Percentiles rank a stretch among this genome's conserved stretches.
phyloP scores from a whole-genome alignment of 108 stramenopile species.

The Nitzschia sp. region DNA sequence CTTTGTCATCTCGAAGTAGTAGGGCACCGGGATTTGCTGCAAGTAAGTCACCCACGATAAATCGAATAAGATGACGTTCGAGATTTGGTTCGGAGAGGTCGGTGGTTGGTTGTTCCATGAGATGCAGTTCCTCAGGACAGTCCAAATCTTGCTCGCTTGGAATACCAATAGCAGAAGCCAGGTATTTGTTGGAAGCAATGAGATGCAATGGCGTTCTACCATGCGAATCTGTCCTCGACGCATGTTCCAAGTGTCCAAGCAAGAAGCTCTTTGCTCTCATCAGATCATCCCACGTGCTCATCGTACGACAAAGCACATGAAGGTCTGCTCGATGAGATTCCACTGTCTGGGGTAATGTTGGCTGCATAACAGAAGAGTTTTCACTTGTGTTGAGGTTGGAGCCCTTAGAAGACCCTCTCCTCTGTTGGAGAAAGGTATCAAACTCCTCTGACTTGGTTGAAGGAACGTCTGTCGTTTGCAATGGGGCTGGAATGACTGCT shows the following conservation, averaged over 20 bases:
- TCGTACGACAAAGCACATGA: conserved; percentile 20
- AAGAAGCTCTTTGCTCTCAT: conserved; percentile 20
- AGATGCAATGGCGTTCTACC: conserved; percentile 45
- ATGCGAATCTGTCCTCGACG: conserved; percentile 27
- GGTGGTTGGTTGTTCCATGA: conserved; percentile 18
- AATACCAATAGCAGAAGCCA: conserved; percentile 24
- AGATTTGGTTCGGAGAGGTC: conserved; percentile 6
- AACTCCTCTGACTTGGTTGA: conserved; percentile 1
- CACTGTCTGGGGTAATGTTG: not conserved
- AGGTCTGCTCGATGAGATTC: conserved; percentile 8
- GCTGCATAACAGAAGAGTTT: not conserved
- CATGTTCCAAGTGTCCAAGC: conserved; percentile 18
- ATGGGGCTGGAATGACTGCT: not conserved
- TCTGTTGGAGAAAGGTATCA: conserved; percentile 6
- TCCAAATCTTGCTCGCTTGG: conserved; percentile 25
- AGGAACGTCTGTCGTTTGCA: not conserved
- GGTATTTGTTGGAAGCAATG: conserved; percentile 36
- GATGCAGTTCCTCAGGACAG: conserved; percentile 11
- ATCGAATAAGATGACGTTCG: conserved; percentile 27
- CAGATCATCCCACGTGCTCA: conserved; percentile 28
- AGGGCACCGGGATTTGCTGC: conserved; percentile 37
- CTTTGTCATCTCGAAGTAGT: conserved; percentile 25
- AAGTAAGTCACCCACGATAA: conserved; percentile 36
- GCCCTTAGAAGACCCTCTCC: not conserved
- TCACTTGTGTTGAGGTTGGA: not conserved